Evolutionary conservation across 1,284 basidiomycete genomes (phyloP).

Genomic region (Malassezia brasiliensis): DNA sequence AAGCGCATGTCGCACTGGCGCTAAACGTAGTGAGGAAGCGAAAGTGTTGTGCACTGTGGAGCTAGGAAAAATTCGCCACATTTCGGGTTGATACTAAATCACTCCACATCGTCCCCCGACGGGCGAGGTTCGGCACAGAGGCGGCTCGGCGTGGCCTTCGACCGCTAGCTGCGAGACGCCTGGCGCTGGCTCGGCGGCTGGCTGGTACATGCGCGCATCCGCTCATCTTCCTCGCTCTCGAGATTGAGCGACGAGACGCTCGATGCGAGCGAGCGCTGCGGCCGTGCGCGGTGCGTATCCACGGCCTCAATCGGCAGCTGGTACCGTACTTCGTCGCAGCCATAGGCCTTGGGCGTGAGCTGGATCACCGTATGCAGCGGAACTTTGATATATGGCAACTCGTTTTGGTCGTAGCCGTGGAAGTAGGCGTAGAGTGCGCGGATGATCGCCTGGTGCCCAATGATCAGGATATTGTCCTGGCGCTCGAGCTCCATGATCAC

Average conservation of each 20-base stretch:
- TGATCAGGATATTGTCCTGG: constrained; percentile 91
- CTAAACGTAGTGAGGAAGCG: not conserved
- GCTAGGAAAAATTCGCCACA: not conserved
- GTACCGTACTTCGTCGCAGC: constrained; percentile 90
- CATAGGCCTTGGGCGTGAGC: constrained; percentile 92
- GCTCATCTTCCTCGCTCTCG: not conserved
- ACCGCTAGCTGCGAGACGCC: not conserved
- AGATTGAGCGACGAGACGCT: not conserved
- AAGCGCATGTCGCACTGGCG: constrained; percentile 20
- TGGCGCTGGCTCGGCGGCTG: constrained; percentile 1
- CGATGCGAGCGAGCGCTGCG: constrained; percentile 5
- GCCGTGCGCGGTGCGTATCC: constrained; percentile 43
- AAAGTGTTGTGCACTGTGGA: no score
- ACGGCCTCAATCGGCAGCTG: constrained; percentile 46
- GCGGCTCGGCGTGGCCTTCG: no score
- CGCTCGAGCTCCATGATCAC: constrained; percentile 98
- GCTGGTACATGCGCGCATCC: not conserved
- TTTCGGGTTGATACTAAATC: no score
- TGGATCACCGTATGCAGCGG: constrained; percentile 90
- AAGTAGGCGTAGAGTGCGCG: constrained; percentile 70
- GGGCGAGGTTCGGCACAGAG: no score
- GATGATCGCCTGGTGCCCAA: constrained; percentile 71
- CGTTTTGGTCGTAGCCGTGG: constrained; percentile 79
- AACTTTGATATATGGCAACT: constrained; percentile 89
- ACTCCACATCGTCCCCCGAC: not conserved